Evolutionary conservation across 495 filamentous ascomycete genomes (phyloP), one percentile per base, ranked within the genome.

Genomic region (Penicillium steckii): DNA sequence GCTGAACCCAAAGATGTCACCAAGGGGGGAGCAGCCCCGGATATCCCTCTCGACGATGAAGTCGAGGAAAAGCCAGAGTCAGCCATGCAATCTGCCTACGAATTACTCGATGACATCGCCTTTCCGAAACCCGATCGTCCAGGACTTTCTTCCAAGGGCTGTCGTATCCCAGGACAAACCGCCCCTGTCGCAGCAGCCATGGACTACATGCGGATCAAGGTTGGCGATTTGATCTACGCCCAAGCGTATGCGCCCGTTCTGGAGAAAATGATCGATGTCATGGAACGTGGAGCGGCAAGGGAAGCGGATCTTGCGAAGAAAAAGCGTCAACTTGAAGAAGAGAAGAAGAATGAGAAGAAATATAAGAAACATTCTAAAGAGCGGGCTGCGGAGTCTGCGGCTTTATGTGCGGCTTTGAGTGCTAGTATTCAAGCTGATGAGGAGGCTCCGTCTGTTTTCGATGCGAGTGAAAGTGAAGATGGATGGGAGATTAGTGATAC

Each of bases 191-290:
- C 86, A 24, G 78, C 90, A n/a, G 90, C 88, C 0, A 96, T 95
- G 71, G 94, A 98, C 64, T 84, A 88, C 55, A 96, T 97, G 89
- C 74, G 84, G 9, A 79, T 95, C 32, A 85, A 84, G 68, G 77
- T 97, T 9, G 80, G 87, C 6, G 90, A 97, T 58, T 88, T 97
- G 51, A 80, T 80, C 49, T 73, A 86, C 55, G 78, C 94, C n/a
- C 83, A 88, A 61, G 78, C 78, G 15, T 95, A 89, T 59, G 69
- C 85, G 32, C 86, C 87, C 0, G 87, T 89, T 3, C 46, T 96
- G 53, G 79, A 82, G 64, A 82, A 82, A 66, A 70, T 96, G 10
- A 82, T 88, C 51, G 74, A 82, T 4, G 47, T 68, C 35, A 30
- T 71, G 27, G 73, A 77, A 35, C 64, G 61, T 4, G 46, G 56